A percentile compares a stretch with the other conserved stretches of the same genome.
phyloP scores from a whole-genome alignment of 371 early-diverging fungal genomes.

The Mucor indicus region DNA sequence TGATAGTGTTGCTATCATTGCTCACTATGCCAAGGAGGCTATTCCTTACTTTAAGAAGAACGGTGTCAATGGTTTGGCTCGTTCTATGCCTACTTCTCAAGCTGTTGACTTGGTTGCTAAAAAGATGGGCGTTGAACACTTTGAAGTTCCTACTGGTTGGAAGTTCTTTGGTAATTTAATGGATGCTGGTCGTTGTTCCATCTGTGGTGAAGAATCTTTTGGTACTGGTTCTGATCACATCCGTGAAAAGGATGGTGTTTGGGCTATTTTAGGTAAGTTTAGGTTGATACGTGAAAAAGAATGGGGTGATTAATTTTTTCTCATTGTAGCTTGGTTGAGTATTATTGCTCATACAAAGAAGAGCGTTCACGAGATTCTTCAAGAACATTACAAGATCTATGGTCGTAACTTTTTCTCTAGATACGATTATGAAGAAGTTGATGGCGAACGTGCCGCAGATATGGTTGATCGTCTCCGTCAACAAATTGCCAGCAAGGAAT shows the following conservation, averaged over 20 bases:
- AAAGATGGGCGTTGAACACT: slow-evolving; percentile 71
- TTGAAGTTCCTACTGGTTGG: slow-evolving; percentile 94
- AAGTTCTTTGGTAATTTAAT: slow-evolving; percentile 98
- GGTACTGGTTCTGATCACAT: slow-evolving; percentile 98
- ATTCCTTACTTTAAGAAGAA: slow-evolving; percentile 92
- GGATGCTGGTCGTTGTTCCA: slow-evolving; percentile 93
- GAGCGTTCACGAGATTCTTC: slow-evolving; percentile 77
- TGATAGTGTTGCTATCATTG: slow-evolving; percentile 96
- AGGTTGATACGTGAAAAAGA: not conserved
- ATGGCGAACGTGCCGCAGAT: slow-evolving; percentile 70
- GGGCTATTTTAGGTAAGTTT: slow-evolving; percentile 83
- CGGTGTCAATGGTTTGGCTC: slow-evolving; percentile 88
- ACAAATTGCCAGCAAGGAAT: slow-evolving; percentile 41
- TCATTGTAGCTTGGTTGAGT: slow-evolving; percentile 82
- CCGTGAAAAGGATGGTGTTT: slow-evolving; percentile 97
- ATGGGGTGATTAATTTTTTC: not conserved
- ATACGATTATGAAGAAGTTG: slow-evolving; percentile 97
- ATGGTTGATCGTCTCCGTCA: slow-evolving; percentile 74
- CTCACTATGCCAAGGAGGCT: slow-evolving; percentile 74
- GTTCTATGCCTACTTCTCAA: slow-evolving; percentile 94
- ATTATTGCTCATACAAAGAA: slow-evolving; percentile 81
- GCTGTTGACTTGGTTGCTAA: slow-evolving; percentile 91
- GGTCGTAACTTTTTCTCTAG: slow-evolving; percentile 96
- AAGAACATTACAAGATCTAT: slow-evolving; percentile 75
- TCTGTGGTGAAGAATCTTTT: slow-evolving; percentile 98